These are phyloP conservation scores for Hortaea sp. DNA, from an alignment of 2,329 filamentous ascomycete species.

Conservation along the genomic window DNA sequence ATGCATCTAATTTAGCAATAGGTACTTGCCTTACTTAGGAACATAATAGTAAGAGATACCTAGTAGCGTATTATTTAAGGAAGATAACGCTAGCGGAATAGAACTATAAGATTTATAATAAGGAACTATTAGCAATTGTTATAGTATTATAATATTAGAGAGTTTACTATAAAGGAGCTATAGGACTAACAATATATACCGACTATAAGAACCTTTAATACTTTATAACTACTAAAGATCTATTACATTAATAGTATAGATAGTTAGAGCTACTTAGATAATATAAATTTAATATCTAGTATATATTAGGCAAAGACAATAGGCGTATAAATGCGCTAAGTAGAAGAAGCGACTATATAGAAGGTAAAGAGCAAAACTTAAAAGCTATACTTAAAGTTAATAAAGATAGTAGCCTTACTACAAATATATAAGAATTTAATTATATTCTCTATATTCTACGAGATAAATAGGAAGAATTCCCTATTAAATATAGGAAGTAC, in stretches of 20 bases:
- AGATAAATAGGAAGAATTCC: constrained; percentile 5
- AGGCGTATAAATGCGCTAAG: background rate
- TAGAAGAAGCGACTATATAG: constrained; percentile 1
- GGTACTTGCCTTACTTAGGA: constrained; percentile 3
- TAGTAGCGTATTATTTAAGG: constrained; percentile 15
- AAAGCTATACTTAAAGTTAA: background rate
- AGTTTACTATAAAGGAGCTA: background rate
- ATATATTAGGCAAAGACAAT: constrained; percentile 1
- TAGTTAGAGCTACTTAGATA: background rate
- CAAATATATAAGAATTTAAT: constrained; percentile 1
- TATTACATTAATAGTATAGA: constrained; percentile 10
- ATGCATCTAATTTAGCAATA: background rate
- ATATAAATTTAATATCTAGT: constrained; percentile 1
- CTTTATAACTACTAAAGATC: constrained; percentile 22
- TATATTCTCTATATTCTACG: background rate
- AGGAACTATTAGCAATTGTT: constrained; percentile 28
- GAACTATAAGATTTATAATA: constrained; percentile 29
- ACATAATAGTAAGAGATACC: constrained; percentile 3
- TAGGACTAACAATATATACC: constrained; percentile 11
- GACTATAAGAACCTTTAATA: constrained; percentile 22
- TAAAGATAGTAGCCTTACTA: background rate
- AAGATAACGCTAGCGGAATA: constrained; percentile 15
- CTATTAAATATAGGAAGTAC: constrained; percentile 4
- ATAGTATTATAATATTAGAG: constrained; percentile 13
- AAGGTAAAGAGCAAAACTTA: background rate